These are phyloP conservation scores for Xylariales sp. DNA, from an alignment of 2,329 filamentous ascomycete species.

Conservation along the genomic window DNA sequence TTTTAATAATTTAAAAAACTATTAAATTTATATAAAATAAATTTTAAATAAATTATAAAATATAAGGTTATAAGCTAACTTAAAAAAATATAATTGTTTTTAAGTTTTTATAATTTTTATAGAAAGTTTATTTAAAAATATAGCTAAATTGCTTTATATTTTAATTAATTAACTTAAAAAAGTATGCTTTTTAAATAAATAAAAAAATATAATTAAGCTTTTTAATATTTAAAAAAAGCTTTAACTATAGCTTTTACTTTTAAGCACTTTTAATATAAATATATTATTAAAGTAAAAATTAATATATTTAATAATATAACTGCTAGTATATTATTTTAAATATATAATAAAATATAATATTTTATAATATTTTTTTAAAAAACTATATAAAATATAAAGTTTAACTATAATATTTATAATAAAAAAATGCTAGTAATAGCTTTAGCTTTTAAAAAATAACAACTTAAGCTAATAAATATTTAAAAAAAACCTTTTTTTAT, in stretches of 20 bases:
- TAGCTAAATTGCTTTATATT: neutral
- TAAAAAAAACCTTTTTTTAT: neutral
- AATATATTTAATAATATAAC: neutral
- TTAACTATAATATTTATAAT: neutral
- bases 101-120: conserved; percentile 1
- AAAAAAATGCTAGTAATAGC: neutral
- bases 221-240: neutral
- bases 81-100: neutral
- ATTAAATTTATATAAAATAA: neutral
- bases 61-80: too few relatives aligned
- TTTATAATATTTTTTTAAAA: neutral
- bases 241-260: neutral
- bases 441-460: neutral
- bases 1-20: neutral
- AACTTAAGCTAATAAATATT: neutral
- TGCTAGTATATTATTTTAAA: neutral
- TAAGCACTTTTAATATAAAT: neutral
- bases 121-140: conserved; percentile 3
- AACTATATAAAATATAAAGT: neutral
- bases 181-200: neutral
- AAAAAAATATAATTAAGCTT: neutral
- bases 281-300: neutral
- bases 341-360: neutral
- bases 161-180: neutral
- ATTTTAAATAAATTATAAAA: too few relatives aligned